phyloP scores from a whole-genome alignment of 768 basidiomycete species.

The Psilocybe cubensis region DNA sequence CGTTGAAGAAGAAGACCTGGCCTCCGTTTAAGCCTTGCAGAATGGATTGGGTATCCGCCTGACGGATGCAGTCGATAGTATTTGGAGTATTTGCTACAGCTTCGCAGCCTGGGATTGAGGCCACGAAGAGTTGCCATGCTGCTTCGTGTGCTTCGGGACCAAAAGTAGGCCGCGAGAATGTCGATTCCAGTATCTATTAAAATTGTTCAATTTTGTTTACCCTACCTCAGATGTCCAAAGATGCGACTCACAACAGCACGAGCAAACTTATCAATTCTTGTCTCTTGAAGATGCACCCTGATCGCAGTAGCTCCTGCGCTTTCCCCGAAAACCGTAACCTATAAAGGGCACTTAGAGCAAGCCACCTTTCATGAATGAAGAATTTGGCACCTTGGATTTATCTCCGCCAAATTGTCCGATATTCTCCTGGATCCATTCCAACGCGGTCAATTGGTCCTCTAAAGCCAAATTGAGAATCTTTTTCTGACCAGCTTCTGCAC shows the following conservation, averaged over 20 bases:
- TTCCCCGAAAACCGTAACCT: conserved; percentile 55
- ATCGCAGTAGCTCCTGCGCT: conserved; percentile 51
- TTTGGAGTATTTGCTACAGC: conserved; percentile 19
- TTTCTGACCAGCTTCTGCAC: conserved; percentile 28
- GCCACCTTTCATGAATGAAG: neutral
- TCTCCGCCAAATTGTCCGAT: conserved; percentile 62
- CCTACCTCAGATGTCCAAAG: neutral
- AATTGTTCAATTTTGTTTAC: neutral
- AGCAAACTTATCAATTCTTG: conserved; percentile 29
- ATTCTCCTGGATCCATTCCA: conserved; percentile 59
- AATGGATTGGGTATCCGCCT: conserved; percentile 6
- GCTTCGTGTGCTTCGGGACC: conserved; percentile 29
- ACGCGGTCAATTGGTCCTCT: conserved; percentile 44
- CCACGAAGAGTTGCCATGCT: conserved; percentile 38
- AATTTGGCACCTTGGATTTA: conserved; percentile 23
- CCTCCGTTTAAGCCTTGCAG: conserved; percentile 4
- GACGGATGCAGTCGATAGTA: conserved; percentile 35
- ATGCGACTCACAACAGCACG: conserved; percentile 28
- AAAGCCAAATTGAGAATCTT: conserved; percentile 43
- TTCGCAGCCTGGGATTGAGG: conserved; percentile 32
- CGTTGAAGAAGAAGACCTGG: conserved; percentile 9
- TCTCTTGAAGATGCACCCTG: conserved; percentile 35
- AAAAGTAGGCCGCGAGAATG: conserved; percentile 32
- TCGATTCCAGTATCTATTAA: conserved; percentile 39
- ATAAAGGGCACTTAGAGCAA: neutral